Percentiles rank a stretch among this genome's conserved stretches.
These are phyloP conservation scores for Eucalyptus sp. DNA, from an alignment of 345 rosid species.

Conservation along the genomic window DNA sequence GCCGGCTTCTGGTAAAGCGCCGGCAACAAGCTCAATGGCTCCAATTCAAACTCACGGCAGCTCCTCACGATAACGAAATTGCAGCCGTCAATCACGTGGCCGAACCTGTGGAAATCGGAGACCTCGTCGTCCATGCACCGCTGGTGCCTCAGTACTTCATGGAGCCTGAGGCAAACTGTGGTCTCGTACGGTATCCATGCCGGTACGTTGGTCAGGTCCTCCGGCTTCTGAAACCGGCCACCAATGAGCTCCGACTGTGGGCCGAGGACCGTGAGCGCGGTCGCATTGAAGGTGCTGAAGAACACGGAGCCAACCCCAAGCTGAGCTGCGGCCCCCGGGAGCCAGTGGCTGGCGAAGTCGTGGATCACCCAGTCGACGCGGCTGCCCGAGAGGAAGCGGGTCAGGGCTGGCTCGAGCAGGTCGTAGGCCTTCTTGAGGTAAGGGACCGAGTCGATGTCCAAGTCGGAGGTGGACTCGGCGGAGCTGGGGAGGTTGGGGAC, in stretches of 20 bases:
- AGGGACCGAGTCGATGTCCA: constrained; percentile 9
- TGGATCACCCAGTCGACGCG: constrained; percentile 18
- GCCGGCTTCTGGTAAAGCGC: neutral
- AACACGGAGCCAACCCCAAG: constrained; percentile 4
- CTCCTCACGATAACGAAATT: neutral
- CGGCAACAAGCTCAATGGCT: neutral
- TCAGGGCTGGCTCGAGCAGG: constrained; percentile 1
- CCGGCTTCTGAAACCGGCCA: neutral
- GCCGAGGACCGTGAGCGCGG: neutral
- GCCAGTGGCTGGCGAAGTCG: constrained; percentile 25
- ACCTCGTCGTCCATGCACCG: neutral
- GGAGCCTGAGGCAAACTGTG: neutral
- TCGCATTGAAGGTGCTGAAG: constrained; percentile 13
- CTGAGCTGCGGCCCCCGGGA: constrained; percentile 8
- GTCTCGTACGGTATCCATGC: constrained; percentile 10
- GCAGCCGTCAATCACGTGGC: neutral
- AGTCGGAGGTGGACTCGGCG: constrained; percentile 19
- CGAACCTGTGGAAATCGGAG: neutral
- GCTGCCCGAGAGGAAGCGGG: constrained; percentile 1
- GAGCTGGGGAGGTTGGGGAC: constrained; percentile 7
- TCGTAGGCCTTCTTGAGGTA: constrained; percentile 28
- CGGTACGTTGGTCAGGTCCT: constrained; percentile 13
- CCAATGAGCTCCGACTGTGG: neutral
- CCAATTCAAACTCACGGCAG: constrained; percentile 1
- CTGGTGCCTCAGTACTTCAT: neutral